Evolutionary conservation across 169 alveolate species (phyloP).

Genomic region (Cystoisospora suis): DNA sequence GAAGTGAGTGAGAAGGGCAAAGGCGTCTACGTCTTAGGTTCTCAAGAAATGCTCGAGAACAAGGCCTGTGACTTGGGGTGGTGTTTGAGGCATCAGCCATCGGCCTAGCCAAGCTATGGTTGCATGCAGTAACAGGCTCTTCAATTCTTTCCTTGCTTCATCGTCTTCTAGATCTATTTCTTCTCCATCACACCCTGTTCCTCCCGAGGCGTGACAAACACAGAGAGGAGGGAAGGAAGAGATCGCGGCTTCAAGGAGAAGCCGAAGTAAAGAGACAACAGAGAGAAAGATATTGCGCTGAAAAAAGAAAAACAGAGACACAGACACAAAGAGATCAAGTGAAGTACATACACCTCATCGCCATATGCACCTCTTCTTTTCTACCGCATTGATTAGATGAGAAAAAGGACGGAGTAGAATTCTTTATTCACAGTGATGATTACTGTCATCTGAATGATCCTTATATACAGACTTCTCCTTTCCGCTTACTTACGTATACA

Average conservation of each 20-base stretch:
- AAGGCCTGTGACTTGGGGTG: not conserved
- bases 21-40: no score
- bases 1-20: no score
- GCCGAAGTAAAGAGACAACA: not conserved
- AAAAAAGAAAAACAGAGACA: no score
- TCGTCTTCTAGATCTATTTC: not conserved
- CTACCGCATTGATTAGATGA: no score
- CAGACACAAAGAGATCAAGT: no score
- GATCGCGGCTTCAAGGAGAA: not conserved
- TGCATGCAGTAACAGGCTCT: not conserved
- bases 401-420: no score
- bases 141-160: not conserved
- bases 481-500: no score
- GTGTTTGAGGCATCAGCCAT: constrained; percentile 5
- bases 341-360: not conserved
- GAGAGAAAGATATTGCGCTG: not conserved
- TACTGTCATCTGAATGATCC: no score
- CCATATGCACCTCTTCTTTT: not conserved
- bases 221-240: not conserved
- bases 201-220: not conserved
- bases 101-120: not conserved
- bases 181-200: not conserved
- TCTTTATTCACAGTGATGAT: no score
- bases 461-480: no score
- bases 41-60: constrained; percentile 28